phyloP scores from a whole-genome alignment of 495 filamentous ascomycete species.

The Daldinia bambusicola region DNA sequence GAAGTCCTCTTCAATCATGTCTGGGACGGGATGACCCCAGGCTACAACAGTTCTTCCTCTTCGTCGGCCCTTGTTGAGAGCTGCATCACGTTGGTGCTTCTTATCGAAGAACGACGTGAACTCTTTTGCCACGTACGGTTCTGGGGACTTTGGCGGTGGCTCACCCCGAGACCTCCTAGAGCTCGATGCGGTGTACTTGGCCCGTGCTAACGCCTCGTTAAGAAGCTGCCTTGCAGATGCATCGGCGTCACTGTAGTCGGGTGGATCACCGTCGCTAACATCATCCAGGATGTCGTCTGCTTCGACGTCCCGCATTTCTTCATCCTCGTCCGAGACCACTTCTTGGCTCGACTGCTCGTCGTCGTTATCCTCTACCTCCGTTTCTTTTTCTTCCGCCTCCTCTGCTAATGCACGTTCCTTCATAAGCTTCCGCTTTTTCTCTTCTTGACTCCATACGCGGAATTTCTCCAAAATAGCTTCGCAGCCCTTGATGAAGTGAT shows the following conservation, averaged over 20 bases:
- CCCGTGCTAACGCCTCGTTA: constrained; percentile 69
- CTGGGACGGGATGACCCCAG: constrained; percentile 86
- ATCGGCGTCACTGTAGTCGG: constrained; percentile 76
- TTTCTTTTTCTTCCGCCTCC: constrained; percentile 54
- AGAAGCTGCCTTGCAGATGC: constrained; percentile 77
- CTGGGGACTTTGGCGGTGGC: constrained; percentile 49
- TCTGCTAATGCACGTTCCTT: constrained; percentile 67
- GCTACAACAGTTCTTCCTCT: constrained; percentile 67
- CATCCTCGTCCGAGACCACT: constrained; percentile 39
- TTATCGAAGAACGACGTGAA: constrained; percentile 89
- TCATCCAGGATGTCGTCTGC: constrained; percentile 49
- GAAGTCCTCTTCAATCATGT: constrained; percentile 75
- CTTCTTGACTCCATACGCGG: constrained; percentile 85
- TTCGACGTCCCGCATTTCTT: constrained; percentile 40
- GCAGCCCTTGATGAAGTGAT: constrained; percentile 84
- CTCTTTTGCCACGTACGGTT: constrained; percentile 59
- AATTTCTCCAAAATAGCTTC: constrained; percentile 86
- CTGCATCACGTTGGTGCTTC: constrained; percentile 77
- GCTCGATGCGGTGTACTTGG: constrained; percentile 37
- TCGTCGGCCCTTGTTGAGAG: constrained; percentile 69
- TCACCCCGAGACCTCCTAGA: constrained; percentile 46
- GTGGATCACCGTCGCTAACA: constrained; percentile 60
- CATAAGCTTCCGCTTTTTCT: constrained; percentile 79
- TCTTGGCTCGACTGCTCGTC: constrained; percentile 41
- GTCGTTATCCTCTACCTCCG: constrained; percentile 42